Conservation (phyloP, 2,329 filamentous ascomycete species). For the Phialophora chinensis region DNA sequence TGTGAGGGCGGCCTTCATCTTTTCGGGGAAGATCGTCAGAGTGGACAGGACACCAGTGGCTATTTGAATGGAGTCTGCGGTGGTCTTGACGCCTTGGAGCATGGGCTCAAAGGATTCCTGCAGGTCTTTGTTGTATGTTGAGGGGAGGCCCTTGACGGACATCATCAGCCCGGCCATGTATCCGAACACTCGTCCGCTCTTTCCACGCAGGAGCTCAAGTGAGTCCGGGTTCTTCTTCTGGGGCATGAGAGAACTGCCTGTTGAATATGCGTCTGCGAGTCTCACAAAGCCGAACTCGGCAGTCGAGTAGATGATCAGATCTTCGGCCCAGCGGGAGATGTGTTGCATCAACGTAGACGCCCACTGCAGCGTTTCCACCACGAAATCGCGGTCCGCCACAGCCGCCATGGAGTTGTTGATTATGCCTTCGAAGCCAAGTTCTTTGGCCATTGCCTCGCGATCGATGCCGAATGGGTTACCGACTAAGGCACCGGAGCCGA, state of each 20-base stretch:
- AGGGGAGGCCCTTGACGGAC: constrained; percentile 75
- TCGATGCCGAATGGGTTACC: constrained; percentile 85
- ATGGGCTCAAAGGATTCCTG: constrained; percentile 88
- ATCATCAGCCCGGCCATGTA: constrained; percentile 82
- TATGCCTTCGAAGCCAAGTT: constrained; percentile 78
- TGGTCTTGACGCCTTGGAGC: constrained; percentile 81
- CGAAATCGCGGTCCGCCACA: constrained; percentile 66
- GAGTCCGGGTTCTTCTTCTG: constrained; percentile 85
- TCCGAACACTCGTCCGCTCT: constrained; percentile 76
- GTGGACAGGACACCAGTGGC: constrained; percentile 80
- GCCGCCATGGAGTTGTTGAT: constrained; percentile 75
- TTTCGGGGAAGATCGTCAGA: constrained; percentile 70
- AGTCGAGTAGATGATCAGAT: constrained; percentile 81
- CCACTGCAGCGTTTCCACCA: constrained; percentile 76
- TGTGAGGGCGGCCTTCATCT: constrained; percentile 79
- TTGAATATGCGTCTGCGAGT: constrained; percentile 79
- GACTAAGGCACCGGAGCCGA: constrained; percentile 77
- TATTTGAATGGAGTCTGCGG: constrained; percentile 77
- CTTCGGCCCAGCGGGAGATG: constrained; percentile 80
- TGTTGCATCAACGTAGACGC: constrained; percentile 78
- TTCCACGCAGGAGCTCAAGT: constrained; percentile 76
- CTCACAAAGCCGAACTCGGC: constrained; percentile 77
- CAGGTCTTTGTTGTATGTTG: constrained; percentile 90
- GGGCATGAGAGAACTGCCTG: constrained; percentile 77
- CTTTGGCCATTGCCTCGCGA: constrained; percentile 75